phyloP scores from a whole-genome alignment of 1,139 yeast genomes.

The Geotrichum australiense region DNA sequence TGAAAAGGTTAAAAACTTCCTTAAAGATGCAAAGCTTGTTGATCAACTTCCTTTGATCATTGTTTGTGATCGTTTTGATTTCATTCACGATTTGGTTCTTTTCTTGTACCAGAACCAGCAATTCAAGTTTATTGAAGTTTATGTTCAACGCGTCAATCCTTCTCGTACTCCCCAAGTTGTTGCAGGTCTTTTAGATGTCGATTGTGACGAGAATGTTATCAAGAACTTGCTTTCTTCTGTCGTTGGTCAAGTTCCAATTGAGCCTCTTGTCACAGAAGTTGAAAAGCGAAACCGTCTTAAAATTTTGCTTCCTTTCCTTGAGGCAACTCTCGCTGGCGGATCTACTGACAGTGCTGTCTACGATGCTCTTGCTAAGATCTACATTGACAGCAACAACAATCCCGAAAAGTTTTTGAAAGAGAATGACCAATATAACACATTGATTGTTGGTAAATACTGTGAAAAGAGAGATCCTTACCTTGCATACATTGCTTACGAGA shows the following conservation, averaged over 20 bases:
- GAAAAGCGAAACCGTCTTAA: constrained; percentile 94
- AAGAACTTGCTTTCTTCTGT: constrained; percentile 77
- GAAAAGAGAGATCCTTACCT: constrained; percentile 98
- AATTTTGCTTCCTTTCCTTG: constrained; percentile 85
- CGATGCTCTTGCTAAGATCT: constrained; percentile 94
- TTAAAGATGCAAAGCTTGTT: constrained; percentile 87
- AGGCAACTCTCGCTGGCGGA: constrained; percentile 81
- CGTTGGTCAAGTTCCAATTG: constrained; percentile 90
- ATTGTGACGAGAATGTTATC: constrained; percentile 87
- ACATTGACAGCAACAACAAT: constrained; percentile 93
- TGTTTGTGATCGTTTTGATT: constrained; percentile 89
- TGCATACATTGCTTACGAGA: constrained; percentile 94
- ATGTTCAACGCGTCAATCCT: constrained; percentile 96
- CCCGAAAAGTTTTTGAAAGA: constrained; percentile 96
- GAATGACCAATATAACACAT: constrained; percentile 80
- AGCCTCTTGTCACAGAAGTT: constrained; percentile 83
- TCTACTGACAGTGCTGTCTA: constrained; percentile 84
- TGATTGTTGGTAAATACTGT: constrained; percentile 95
- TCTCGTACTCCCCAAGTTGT: constrained; percentile 92
- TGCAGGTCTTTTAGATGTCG: constrained; percentile 94
- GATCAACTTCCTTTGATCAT: constrained; percentile 95
- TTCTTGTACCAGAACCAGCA: constrained; percentile 92
- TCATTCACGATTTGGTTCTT: constrained; percentile 86
- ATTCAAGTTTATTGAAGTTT: constrained; percentile 93
- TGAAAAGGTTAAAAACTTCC: constrained; percentile 92